Base-by-base conservation (phyloP, 768 basidiomycete species). In the Neoboletus subvelutipes region DNA sequence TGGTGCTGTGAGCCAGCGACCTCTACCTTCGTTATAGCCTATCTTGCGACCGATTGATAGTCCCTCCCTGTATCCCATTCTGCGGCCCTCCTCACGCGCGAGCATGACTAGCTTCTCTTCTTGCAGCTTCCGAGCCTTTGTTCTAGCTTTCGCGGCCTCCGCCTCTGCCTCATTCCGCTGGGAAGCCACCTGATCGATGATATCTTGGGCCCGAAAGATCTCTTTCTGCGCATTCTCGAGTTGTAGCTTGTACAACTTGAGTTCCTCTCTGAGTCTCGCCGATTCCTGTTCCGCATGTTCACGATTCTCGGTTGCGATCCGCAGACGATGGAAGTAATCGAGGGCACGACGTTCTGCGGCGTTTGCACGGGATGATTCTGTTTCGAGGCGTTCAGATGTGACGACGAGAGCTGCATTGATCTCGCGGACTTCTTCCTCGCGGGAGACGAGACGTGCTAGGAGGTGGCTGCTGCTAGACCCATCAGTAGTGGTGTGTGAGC, bases 271-370 rank as follows among this genome's bases (percentile, higher is more conserved):
- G 4, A 71, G 67, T 36, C 74, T 67, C 13, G 72, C 67, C 0
- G 69, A 60, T 4, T 80, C 77, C 22, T 73, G 73, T 58, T 79
- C 76, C 1, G 78, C 66, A 13, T 66, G 65, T 8, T 72, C 58
- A 40, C 78, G 73, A 34, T 71, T 74, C 13, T 78, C 76, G 28
- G 75, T 77, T 11, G 73, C 75, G 40, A 70, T 65, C 46, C 74
- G 75, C 54, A 81, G 68, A 26, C 75, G 72, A 51, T 71, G 67
- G 24, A 77, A 78, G 58, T 80, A 73, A 45, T 80, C 80, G 43
- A 78, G 68, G n/a, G 78, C 78, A 39, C 78, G 75, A 40, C 70
- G 71, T 58, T 80, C 79, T n/a, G 79, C 77, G 26, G 74, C 70
- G 29, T 72, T 72, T 24, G 77, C 79, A 52, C 79, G 78, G 29